These are phyloP conservation scores for Fraxinus baroniana DNA, from an alignment of 305 asterid genomes.

Conservation along the genomic window DNA sequence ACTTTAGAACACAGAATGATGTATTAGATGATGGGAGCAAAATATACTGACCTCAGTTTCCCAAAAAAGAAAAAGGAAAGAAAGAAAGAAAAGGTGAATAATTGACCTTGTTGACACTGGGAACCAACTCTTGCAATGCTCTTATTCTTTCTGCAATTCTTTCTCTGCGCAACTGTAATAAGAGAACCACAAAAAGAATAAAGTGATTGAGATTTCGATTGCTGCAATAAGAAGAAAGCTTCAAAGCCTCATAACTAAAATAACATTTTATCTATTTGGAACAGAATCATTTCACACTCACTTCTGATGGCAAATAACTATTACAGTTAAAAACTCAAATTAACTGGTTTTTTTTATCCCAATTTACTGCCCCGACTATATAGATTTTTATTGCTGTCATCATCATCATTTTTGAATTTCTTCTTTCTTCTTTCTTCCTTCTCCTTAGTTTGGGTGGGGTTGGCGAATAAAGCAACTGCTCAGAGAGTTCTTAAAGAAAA, in stretches of 20 bases:
- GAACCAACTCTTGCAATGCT: constrained; percentile 96
- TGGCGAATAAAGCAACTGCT: neutral
- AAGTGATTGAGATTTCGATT: neutral
- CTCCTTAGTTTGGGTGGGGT: neutral
- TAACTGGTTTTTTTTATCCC: neutral
- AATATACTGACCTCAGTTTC: neutral
- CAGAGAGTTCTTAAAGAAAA: neutral
- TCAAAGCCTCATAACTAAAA: neutral
- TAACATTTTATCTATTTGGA: neutral
- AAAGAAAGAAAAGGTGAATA: neutral
- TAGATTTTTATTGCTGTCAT: neutral
- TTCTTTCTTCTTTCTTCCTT: neutral
- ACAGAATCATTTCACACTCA: neutral
- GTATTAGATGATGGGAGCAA: neutral
- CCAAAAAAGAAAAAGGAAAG: too few species aligned
- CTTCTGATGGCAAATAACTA: neutral
- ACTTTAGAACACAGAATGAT: neutral
- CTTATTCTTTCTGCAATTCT: constrained; percentile 94
- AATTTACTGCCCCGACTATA: neutral
- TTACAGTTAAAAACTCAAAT: neutral
- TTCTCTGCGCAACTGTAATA: constrained; percentile 74
- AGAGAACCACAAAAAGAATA: neutral
- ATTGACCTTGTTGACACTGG: constrained; percentile 92
- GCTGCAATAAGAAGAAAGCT: neutral
- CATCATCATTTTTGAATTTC: neutral